Evolutionary conservation across 2,329 filamentous ascomycete genomes (phyloP).

Genomic region (Orbilia brochopaga): DNA sequence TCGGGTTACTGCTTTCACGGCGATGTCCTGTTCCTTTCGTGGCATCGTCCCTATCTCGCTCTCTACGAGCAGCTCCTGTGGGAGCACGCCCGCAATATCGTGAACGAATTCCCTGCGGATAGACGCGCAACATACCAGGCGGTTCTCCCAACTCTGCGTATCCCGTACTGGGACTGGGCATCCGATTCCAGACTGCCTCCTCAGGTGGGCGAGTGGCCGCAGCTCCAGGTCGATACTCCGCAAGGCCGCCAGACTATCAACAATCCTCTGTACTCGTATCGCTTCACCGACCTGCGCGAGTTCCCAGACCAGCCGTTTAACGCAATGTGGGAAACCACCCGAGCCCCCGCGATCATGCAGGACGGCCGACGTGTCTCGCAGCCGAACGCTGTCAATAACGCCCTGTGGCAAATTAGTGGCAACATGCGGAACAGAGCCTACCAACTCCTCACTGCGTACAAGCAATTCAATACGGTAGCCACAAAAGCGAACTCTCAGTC

Average conservation of each 20-base stretch:
- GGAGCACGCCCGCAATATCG: slow-evolving; percentile 58
- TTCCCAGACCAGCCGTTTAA: slow-evolving; percentile 28
- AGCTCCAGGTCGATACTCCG: slow-evolving; percentile 64
- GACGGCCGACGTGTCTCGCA: slow-evolving; percentile 35
- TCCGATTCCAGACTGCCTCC: slow-evolving; percentile 57
- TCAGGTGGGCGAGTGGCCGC: slow-evolving; percentile 44
- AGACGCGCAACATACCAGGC: slow-evolving; percentile 61
- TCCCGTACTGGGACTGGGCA: slow-evolving; percentile 64
- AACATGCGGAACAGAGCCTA: slow-evolving; percentile 65
- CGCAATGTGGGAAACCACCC: slow-evolving; percentile 26
- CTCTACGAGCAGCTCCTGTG: slow-evolving; percentile 60
- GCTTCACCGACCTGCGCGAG: slow-evolving; percentile 60
- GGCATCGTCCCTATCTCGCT: slow-evolving; percentile 81
- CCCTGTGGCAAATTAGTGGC: slow-evolving; percentile 19
- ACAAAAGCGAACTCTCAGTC: slow-evolving; percentile 63
- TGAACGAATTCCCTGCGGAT: slow-evolving; percentile 59
- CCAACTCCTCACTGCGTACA: slow-evolving; percentile 71
- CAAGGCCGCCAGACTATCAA: slow-evolving; percentile 65
- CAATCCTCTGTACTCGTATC: slow-evolving; percentile 69
- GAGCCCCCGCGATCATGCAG: slow-evolving; percentile 15
- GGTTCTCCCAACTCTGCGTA: slow-evolving; percentile 59
- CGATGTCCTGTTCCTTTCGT: slow-evolving; percentile 68
- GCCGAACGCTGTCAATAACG: slow-evolving; percentile 29
- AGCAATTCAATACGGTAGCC: slow-evolving; percentile 71
- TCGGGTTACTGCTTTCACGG: slow-evolving; percentile 45